Evolutionary conservation across 345 rosid species (phyloP).

Genomic region (Chamaenerion angustifolium): DNA sequence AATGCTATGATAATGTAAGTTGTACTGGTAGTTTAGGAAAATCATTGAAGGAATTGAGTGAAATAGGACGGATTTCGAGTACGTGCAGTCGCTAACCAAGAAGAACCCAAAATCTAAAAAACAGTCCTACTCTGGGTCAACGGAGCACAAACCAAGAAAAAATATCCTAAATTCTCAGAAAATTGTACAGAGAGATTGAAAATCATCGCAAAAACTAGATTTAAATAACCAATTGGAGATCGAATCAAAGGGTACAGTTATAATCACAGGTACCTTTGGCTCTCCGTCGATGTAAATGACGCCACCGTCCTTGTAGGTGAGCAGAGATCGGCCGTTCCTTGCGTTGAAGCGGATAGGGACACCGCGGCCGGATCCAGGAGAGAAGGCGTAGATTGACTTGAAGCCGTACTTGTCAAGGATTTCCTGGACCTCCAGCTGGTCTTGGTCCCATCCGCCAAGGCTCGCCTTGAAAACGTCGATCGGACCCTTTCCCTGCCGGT

Average conservation of each 20-base stretch:
- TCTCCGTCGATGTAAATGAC: constrained; percentile 72
- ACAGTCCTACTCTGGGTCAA: too few relatives aligned
- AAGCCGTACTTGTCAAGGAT: constrained; percentile 60
- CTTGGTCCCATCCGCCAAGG: constrained; percentile 74
- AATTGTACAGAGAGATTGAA: too few relatives aligned
- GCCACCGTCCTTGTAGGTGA: constrained; percentile 62
- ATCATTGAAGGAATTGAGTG: too few relatives aligned
- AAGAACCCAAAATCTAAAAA: too few relatives aligned
- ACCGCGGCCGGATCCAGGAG: constrained; percentile 48
- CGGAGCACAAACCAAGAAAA: too few relatives aligned
- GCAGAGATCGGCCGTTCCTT: constrained; percentile 69
- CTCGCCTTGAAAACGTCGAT: constrained; percentile 60
- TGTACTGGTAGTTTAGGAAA: too few relatives aligned
- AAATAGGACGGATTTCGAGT: too few relatives aligned
- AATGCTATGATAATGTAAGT: too few relatives aligned
- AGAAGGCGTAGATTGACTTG: constrained; percentile 69
- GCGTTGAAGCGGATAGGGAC: constrained; percentile 66
- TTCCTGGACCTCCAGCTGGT: constrained; percentile 77
- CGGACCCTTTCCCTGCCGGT: constrained; percentile 68
- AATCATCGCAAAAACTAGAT: too few relatives aligned
- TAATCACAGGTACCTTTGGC: constrained; percentile 38
- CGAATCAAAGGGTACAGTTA: neutral
- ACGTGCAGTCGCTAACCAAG: too few relatives aligned
- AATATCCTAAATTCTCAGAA: too few relatives aligned
- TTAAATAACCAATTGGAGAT: neutral